phyloP scores from a whole-genome alignment of 2,329 filamentous ascomycete species.

The Zelopaecilomyces penicillatus region DNA sequence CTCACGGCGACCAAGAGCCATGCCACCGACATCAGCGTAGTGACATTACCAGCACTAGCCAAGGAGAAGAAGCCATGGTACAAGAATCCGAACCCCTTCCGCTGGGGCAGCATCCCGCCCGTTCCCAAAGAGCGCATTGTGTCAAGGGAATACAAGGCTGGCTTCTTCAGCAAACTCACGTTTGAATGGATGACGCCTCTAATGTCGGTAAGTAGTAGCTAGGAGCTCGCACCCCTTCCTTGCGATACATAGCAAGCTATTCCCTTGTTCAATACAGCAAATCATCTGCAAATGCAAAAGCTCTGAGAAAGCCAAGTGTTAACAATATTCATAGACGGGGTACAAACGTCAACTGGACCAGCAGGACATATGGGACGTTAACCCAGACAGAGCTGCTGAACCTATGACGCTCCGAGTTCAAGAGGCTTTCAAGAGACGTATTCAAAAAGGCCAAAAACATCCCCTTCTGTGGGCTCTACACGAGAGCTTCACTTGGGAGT shows the following conservation, averaged over 20 bases:
- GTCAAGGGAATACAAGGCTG: slow-evolving; percentile 64
- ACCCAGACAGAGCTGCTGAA: slow-evolving; percentile 67
- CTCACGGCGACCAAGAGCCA: slow-evolving; percentile 34
- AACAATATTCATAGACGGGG: slow-evolving; percentile 48
- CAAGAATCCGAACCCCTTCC: slow-evolving; percentile 52
- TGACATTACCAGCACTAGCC: slow-evolving; percentile 32
- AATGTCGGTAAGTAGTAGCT: slow-evolving; percentile 56
- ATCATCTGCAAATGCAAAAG: no score
- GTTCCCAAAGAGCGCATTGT: slow-evolving; percentile 44
- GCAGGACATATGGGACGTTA: slow-evolving; percentile 83
- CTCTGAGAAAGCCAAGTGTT: background rate
- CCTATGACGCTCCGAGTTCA: slow-evolving; percentile 59
- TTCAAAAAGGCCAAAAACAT: slow-evolving; percentile 58
- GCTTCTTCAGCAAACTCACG: slow-evolving; percentile 64
- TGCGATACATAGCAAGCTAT: slow-evolving; percentile 5
- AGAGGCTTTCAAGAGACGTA: slow-evolving; percentile 59
- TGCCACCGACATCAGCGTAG: slow-evolving; percentile 44
- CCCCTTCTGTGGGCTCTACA: slow-evolving; percentile 74
- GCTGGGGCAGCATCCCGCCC: slow-evolving; percentile 48
- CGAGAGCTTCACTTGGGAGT: slow-evolving; percentile 78
- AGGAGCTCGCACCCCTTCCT: background rate
- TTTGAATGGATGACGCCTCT: slow-evolving; percentile 89
- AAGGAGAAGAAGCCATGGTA: slow-evolving; percentile 49
- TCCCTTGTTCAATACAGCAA: background rate
- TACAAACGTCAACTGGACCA: slow-evolving; percentile 77